These are phyloP conservation scores for Hydnomerulius pinastri DNA, from an alignment of 768 basidiomycete species.

Conservation along the genomic window DNA sequence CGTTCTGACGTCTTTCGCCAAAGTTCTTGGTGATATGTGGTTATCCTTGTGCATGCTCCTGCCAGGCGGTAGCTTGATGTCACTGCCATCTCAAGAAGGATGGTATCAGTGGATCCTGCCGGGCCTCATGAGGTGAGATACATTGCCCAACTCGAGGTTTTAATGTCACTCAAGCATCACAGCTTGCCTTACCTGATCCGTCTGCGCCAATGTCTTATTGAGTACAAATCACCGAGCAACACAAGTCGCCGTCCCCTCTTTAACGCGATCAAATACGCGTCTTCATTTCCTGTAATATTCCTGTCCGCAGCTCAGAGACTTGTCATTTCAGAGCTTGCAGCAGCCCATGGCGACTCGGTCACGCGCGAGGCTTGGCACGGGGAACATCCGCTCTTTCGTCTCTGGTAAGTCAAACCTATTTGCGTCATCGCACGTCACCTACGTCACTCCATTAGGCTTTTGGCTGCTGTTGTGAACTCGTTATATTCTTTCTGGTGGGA, in stretches of 20 bases:
- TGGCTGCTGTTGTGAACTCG: conserved; percentile 86
- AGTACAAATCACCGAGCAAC: conserved; percentile 67
- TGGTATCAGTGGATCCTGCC: conserved; percentile 78
- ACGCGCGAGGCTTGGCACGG: conserved; percentile 63
- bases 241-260: conserved; percentile 71
- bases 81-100: conserved; percentile 60
- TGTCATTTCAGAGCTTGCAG: conserved; percentile 59
- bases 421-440: background rate
- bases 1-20: conserved; percentile 94
- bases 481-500: conserved; percentile 99
- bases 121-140: conserved; percentile 78
- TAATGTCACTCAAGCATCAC: conserved; percentile 11
- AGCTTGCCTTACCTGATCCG: conserved; percentile 89
- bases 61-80: conserved; percentile 74
- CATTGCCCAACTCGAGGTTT: background rate
- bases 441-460: conserved; percentile 54
- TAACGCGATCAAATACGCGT: conserved; percentile 96
- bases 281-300: conserved; percentile 94
- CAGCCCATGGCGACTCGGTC: conserved; percentile 46
- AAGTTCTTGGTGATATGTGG: conserved; percentile 95
- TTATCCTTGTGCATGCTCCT: conserved; percentile 85
- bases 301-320: conserved; percentile 88
- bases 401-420: conserved; percentile 63
- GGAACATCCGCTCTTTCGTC: conserved; percentile 75
- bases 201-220: conserved; percentile 90